These are phyloP conservation scores for Populus ilicifolia DNA, from an alignment of 345 rosid genomes.

Conservation along the genomic window DNA sequence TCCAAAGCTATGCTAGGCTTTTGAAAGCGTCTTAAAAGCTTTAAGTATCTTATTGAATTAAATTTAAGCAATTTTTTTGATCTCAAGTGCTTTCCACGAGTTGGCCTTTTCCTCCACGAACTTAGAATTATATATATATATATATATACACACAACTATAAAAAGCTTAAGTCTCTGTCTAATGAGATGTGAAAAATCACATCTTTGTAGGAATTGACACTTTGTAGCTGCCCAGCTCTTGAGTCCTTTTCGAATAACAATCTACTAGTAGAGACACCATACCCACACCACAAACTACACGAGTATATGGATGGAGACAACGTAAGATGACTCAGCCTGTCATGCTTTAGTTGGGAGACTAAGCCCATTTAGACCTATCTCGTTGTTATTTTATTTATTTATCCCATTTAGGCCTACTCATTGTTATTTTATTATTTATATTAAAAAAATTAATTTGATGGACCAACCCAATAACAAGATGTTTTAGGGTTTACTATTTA, in stretches of 20 bases:
- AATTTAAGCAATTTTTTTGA: slow-evolving; percentile 4
- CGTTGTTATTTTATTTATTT: no score
- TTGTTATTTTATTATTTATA: no score
- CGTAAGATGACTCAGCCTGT: no score
- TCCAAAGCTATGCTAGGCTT: not conserved
- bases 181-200: slow-evolving; percentile 4
- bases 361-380: no score
- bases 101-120: not conserved
- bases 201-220: slow-evolving; percentile 8
- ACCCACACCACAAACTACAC: no score
- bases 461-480: no score
- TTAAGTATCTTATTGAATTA: slow-evolving; percentile 10
- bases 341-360: no score
- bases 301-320: no score
- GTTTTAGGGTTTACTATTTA: no score
- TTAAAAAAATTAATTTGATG: no score
- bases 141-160: no score
- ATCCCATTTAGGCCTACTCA: no score
- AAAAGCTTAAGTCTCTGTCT: slow-evolving; percentile 16
- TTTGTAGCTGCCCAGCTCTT: slow-evolving; percentile 11
- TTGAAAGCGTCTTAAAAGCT: not conserved
- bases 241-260: slow-evolving; percentile 12
- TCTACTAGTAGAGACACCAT: not conserved
- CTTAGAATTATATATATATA: not conserved
- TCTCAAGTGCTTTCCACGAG: slow-evolving; percentile 7